phyloP scores from a whole-genome alignment of 352 stramenopile genomes.

The Phytopythium ostracodes region DNA sequence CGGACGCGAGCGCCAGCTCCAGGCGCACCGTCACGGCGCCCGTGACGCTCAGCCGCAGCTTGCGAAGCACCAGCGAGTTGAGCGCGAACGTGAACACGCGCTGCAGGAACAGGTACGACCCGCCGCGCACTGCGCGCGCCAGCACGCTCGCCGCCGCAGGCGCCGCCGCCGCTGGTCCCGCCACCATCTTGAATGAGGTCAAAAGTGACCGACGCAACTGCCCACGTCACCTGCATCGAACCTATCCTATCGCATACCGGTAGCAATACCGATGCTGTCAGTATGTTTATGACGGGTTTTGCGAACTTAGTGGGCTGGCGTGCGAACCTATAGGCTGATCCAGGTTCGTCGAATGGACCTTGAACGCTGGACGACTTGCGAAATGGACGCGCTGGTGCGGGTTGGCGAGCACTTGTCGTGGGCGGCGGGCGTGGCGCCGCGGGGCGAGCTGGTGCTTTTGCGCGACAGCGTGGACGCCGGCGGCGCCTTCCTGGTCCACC shows the following conservation, averaged over 20 bases:
- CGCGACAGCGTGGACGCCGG: slow-evolving; percentile 50
- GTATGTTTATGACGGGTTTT: too few species aligned
- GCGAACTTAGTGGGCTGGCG: too few species aligned
- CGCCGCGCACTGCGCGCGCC: slow-evolving; percentile 47
- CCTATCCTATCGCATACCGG: too few species aligned
- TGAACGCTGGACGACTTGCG: too few species aligned
- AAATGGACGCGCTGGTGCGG: slow-evolving; percentile 49
- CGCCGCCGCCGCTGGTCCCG: neutral
- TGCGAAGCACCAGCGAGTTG: slow-evolving; percentile 78
- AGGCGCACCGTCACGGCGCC: slow-evolving; percentile 82
- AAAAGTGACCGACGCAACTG: neutral
- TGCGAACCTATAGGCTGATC: too few species aligned
- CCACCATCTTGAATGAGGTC: neutral
- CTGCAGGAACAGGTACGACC: slow-evolving; percentile 81
- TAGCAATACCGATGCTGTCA: too few species aligned
- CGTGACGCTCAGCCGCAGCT: slow-evolving; percentile 69
- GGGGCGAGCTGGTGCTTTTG: slow-evolving; percentile 49
- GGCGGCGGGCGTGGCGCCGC: slow-evolving; percentile 41
- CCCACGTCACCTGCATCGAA: too few species aligned
- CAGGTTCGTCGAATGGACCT: too few species aligned
- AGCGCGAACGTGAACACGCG: slow-evolving; percentile 80
- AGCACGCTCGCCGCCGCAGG: slow-evolving; percentile 19
- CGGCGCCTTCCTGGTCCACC: slow-evolving; percentile 63
- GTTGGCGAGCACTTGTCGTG: slow-evolving; percentile 52
- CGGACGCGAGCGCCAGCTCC: slow-evolving; percentile 85